A percentile compares a stretch with the other conserved stretches of the same genome.
Evolutionary conservation across 495 filamentous ascomycete genomes (phyloP).

Genomic region (Penicillium pulvis): DNA sequence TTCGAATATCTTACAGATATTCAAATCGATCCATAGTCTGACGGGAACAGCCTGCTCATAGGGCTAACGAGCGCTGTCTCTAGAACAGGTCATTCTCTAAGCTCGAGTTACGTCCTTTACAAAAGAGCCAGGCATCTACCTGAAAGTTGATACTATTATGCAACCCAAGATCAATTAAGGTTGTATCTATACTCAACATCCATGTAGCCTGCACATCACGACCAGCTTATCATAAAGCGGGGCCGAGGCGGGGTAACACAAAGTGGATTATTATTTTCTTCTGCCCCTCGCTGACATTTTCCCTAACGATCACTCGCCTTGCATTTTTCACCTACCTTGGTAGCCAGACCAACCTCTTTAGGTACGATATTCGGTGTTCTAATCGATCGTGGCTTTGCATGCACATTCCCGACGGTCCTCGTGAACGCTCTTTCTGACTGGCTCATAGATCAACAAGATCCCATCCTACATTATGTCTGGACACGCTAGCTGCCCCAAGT

Average conservation of each 20-base stretch:
- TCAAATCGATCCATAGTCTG: too few species aligned
- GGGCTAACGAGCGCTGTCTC: too few species aligned
- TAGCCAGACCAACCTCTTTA: neutral
- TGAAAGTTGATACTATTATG: too few species aligned
- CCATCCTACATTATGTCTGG: constrained; percentile 23
- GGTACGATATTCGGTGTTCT: neutral
- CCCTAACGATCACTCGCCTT: constrained; percentile 15
- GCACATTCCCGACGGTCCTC: neutral
- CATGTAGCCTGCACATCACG: neutral
- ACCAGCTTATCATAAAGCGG: constrained; percentile 15
- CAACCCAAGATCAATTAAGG: neutral
- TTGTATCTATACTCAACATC: neutral
- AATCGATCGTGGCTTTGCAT: neutral
- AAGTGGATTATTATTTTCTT: constrained; percentile 3
- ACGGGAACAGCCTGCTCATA: too few species aligned
- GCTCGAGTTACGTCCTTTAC: too few species aligned
- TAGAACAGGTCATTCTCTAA: too few species aligned
- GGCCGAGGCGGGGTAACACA: constrained; percentile 20
- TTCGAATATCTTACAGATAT: too few species aligned
- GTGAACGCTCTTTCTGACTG: neutral
- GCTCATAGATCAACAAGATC: neutral
- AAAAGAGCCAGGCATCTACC: too few species aligned
- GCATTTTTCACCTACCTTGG: constrained; percentile 3
- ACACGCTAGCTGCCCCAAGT: constrained; percentile 41
- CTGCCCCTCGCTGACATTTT: constrained; percentile 18